Evolutionary conservation across 2,329 filamentous ascomycete genomes (phyloP).

Genomic region (Dothidotthia symphoricarpi): DNA sequence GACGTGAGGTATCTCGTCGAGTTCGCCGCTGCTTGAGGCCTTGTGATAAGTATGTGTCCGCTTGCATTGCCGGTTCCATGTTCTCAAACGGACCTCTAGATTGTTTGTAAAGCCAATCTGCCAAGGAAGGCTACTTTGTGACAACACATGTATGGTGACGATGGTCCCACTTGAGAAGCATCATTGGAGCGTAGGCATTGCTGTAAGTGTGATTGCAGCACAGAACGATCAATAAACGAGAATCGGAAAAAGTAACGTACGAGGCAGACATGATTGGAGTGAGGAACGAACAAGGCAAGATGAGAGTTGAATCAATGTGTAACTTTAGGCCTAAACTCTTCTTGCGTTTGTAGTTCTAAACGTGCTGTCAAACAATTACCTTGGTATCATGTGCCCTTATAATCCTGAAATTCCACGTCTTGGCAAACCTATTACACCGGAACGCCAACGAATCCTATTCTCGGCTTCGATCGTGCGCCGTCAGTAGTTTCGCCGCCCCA

Average conservation of each 20-base stretch:
- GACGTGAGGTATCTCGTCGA: conserved; percentile 71
- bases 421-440: conserved; percentile 40
- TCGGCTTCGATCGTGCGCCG: conserved; percentile 47
- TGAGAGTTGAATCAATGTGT: too few relatives aligned
- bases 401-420: background rate
- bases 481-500: conserved; percentile 70
- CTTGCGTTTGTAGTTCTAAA: conserved; percentile 2
- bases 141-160: too few relatives aligned
- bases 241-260: too few relatives aligned
- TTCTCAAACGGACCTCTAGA: conserved; percentile 5
- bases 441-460: conserved; percentile 51
- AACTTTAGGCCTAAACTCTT: too few relatives aligned
- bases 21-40: conserved; percentile 2
- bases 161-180: too few relatives aligned
- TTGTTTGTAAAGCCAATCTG: conserved; percentile 16
- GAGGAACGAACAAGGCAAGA: too few relatives aligned
- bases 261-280: too few relatives aligned
- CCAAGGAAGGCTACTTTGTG: too few relatives aligned
- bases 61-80: conserved; percentile 14
- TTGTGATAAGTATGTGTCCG: conserved; percentile 6
- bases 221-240: too few relatives aligned
- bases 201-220: too few relatives aligned
- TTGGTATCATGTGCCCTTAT: conserved; percentile 6
- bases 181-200: too few relatives aligned
- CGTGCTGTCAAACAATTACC: conserved; percentile 2